Evolutionary conservation across 805 yeast genomes (phyloP).

Genomic region (Starmerella vitae): DNA sequence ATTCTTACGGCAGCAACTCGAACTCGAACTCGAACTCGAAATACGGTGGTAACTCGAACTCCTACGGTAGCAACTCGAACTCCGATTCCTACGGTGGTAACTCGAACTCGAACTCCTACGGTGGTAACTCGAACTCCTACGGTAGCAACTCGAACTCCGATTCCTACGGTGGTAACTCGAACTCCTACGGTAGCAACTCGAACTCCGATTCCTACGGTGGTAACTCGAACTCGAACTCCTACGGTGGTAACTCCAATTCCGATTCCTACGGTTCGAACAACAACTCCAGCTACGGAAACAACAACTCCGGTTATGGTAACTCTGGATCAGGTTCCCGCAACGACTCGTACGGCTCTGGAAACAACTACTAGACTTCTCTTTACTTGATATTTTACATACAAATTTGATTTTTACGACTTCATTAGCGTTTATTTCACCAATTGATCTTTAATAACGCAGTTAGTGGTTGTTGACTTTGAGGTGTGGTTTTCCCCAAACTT

Average conservation of each 20-base stretch:
- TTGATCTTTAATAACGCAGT: too few species aligned
- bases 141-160: conserved; percentile 16
- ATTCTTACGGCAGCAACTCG: conserved; percentile 25
- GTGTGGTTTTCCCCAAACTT: too few species aligned
- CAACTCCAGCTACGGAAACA: conserved; percentile 15
- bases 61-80: conserved; percentile 21
- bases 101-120: conserved; percentile 4
- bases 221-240: too few species aligned
- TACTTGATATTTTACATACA: too few species aligned
- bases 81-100: not conserved
- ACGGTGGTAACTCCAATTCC: conserved; percentile 15
- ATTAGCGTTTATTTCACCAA: too few species aligned
- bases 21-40: conserved; percentile 20
- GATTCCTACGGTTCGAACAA: conserved; percentile 25
- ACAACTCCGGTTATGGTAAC: conserved; percentile 26
- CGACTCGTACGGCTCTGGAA: conserved; percentile 22
- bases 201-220: conserved; percentile 24
- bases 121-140: conserved; percentile 3
- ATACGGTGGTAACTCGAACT: conserved; percentile 12
- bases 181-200: conserved; percentile 13
- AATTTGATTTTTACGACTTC: too few species aligned
- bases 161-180: conserved; percentile 22
- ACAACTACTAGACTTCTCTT: too few species aligned
- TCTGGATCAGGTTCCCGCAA: conserved; percentile 22
- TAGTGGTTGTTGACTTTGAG: too few species aligned